A percentile compares a stretch with the other conserved stretches of the same genome.
These are phyloP conservation scores for Coemansia sp. DNA, from an alignment of 192 early-diverging fungal species.

Conservation along the genomic window DNA sequence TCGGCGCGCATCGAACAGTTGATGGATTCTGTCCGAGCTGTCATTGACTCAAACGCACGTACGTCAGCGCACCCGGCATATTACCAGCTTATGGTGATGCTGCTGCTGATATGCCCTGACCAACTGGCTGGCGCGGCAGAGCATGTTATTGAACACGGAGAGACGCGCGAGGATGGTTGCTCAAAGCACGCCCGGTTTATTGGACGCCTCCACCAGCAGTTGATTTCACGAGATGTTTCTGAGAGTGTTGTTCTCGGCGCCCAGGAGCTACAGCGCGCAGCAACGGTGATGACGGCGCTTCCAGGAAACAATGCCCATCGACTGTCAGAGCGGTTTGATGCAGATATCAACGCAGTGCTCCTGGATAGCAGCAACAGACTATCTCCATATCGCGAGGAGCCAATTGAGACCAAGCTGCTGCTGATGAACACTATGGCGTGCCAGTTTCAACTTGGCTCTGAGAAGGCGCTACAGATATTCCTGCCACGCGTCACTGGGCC, in stretches of 20 bases:
- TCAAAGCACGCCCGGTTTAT: slow-evolving; percentile 42
- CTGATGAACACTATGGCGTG: slow-evolving; percentile 72
- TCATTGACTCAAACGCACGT: slow-evolving; percentile 62
- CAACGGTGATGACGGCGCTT: slow-evolving; percentile 33
- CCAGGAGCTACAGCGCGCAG: slow-evolving; percentile 42
- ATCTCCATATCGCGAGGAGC: slow-evolving; percentile 54
- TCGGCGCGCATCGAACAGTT: slow-evolving; percentile 36
- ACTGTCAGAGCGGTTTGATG: slow-evolving; percentile 40
- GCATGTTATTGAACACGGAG: slow-evolving; percentile 57
- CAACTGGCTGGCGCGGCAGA: slow-evolving; percentile 41
- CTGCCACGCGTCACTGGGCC: slow-evolving; percentile 70
- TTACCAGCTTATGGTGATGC: slow-evolving; percentile 87
- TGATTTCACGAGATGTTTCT: slow-evolving; percentile 37
- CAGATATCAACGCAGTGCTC: slow-evolving; percentile 41
- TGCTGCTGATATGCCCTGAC: slow-evolving; percentile 86
- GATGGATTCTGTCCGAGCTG: slow-evolving; percentile 29
- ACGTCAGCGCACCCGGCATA: slow-evolving; percentile 65
- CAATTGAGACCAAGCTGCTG: slow-evolving; percentile 74
- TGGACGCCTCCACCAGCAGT: slow-evolving; percentile 41
- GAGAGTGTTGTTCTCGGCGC: slow-evolving; percentile 41
- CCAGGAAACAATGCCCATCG: slow-evolving; percentile 44
- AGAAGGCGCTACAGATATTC: slow-evolving; percentile 67
- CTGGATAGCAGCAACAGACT: slow-evolving; percentile 50
- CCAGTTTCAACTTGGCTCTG: slow-evolving; percentile 77
- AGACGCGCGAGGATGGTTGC: slow-evolving; percentile 50